These are phyloP conservation scores for Haplosporangium sp. DNA, from an alignment of 371 early-diverging fungal genomes.

Conservation along the genomic window DNA sequence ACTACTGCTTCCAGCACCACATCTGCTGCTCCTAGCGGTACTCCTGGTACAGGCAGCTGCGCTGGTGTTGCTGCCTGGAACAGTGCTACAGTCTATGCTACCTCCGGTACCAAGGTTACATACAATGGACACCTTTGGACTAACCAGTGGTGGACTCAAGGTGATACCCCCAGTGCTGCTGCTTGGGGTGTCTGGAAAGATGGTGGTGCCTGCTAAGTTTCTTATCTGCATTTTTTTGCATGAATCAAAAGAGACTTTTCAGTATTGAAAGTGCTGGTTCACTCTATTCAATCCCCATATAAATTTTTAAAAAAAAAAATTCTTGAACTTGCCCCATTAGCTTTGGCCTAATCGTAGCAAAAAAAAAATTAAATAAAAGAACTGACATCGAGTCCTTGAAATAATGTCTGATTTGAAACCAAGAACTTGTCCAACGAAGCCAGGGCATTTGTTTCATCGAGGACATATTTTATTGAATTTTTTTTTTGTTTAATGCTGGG, in stretches of 20 bases:
- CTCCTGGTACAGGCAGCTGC: slow-evolving; percentile 18
- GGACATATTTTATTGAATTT: too few relatives aligned
- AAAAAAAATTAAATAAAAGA: neutral
- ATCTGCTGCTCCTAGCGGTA: slow-evolving; percentile 15
- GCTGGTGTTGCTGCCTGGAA: slow-evolving; percentile 35
- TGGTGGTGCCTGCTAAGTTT: slow-evolving; percentile 31
- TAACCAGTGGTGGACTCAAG: slow-evolving; percentile 50
- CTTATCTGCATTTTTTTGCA: neutral
- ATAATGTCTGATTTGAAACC: too few relatives aligned
- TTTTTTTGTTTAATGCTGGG: too few relatives aligned
- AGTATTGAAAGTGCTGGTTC: neutral
- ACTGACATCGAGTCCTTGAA: too few relatives aligned
- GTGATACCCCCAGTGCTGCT: slow-evolving; percentile 21
- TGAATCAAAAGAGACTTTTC: neutral
- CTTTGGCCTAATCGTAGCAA: neutral
- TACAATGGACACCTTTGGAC: slow-evolving; percentile 28
- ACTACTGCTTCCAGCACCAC: slow-evolving; percentile 16
- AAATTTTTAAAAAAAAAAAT: too few relatives aligned
- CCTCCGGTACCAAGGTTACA: slow-evolving; percentile 27
- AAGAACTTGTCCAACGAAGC: too few relatives aligned
- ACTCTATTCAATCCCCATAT: too few relatives aligned
- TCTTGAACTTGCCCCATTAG: neutral
- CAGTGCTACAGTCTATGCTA: slow-evolving; percentile 18
- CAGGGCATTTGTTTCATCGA: too few relatives aligned
- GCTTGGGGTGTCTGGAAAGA: slow-evolving; percentile 39